phyloP scores from a whole-genome alignment of 345 rosid genomes.

The Ailanthus altissimus region DNA sequence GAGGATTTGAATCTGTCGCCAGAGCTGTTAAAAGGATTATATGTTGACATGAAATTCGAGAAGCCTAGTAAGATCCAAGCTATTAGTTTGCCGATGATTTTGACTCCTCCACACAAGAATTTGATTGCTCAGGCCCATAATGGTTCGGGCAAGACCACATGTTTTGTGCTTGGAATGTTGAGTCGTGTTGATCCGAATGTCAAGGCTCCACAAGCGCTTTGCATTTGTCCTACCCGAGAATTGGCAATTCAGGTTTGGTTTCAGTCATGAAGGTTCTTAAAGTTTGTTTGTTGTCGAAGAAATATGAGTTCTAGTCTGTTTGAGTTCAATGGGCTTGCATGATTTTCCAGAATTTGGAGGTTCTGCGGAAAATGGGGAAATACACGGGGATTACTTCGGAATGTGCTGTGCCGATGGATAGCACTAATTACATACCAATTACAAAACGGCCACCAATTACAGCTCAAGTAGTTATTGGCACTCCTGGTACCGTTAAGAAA shows the following conservation, averaged over 20 bases:
- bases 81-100: conserved; percentile 86
- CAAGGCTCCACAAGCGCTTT: conserved; percentile 78
- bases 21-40: conserved; percentile 83
- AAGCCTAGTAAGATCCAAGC: conserved; percentile 98
- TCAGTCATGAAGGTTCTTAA: neutral
- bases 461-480: conserved; percentile 89
- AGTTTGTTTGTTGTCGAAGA: neutral
- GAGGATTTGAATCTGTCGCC: conserved; percentile 81
- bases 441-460: conserved; percentile 45
- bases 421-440: conserved; percentile 35
- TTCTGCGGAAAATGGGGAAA: conserved; percentile 90
- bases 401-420: conserved; percentile 71
- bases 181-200: conserved; percentile 70
- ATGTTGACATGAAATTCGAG: conserved; percentile 87
- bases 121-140: conserved; percentile 94
- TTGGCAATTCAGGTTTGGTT: conserved; percentile 78
- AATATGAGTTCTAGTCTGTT: too few species aligned
- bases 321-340: neutral
- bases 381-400: conserved; percentile 77
- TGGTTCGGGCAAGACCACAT: conserved; percentile 97
- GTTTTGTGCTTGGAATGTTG: conserved; percentile 95
- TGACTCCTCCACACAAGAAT: conserved; percentile 82
- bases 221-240: conserved; percentile 96
- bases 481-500: conserved; percentile 90
- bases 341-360: conserved; percentile 75